Evolutionary conservation across 208 protist genomes (phyloP), one percentile per base, ranked within the genome.

Genomic region (Trypanosoma brucei): DNA sequence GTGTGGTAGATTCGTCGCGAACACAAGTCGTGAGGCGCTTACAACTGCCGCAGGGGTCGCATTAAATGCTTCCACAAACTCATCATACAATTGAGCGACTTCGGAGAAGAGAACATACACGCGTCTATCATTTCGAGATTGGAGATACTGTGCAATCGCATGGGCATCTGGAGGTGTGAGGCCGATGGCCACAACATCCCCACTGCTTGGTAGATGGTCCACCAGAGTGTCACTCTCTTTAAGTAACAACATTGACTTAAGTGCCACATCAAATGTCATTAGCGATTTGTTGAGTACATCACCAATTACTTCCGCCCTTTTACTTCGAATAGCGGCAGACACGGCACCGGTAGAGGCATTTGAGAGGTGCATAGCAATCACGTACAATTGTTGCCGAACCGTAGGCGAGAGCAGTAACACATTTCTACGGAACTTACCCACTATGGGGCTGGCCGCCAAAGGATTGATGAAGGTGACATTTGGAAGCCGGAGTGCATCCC

Each of bases 1-100:
- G 38, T 78, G 65, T 30, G 78, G 82, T 56, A 88, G 50, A 57
- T 68, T 88, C 34, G 59, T 81, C 35, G 81, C 22, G 33, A 78
- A 73, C 38, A 79, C 37, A 45, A 82, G 35, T 1, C 78, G 78
- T 36, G 49, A 49, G 9, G 63, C 60, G 14, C 46, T 22, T 22
- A 22, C 22, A 22, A 22, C 22, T 22, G 22, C 22, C 22, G 22
- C 44, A 33, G n/a, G 9, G 7, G n/a, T 9, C 2, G 5, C 46
- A 3, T 37, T 14, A 42, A 84, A 81, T 45, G 64, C 64, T 8
- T 1, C 22, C 4, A 72, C 56, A 30, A 88, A 58, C 2, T 69
- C 22, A 30, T 34, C 13, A 60, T 86, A 78, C 52, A 76, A 59
- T 9, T 72, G 14, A 33, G 57, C 14, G 22, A 86, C 53, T 39